Conservation (phyloP, 2,329 filamentous ascomycete genomes). For the Fusarium beomiforme region DNA sequence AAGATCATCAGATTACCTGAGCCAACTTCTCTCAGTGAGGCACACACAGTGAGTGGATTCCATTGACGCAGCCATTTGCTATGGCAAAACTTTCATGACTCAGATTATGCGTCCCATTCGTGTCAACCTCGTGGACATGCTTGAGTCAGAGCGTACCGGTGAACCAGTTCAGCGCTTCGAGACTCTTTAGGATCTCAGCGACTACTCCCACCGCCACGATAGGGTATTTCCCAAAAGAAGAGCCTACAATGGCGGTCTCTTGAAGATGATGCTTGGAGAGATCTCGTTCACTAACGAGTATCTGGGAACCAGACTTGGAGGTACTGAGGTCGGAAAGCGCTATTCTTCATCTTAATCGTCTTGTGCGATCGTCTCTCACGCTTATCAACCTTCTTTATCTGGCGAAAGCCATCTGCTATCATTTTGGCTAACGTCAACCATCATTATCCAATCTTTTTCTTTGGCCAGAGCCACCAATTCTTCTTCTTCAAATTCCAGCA, state of each 20-base stretch:
- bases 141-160: background rate
- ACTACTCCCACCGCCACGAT: background rate
- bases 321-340: background rate
- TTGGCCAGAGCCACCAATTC: background rate
- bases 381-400: background rate
- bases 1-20: background rate
- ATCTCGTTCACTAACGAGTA: background rate
- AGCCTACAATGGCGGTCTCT: background rate
- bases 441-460: background rate
- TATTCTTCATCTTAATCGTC: background rate
- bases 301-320: background rate
- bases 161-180: slow-evolving; percentile 11
- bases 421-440: background rate
- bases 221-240: slow-evolving; percentile 14
- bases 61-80: rapidly evolving
- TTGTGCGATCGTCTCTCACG: background rate
- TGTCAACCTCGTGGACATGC: slow-evolving; percentile 29
- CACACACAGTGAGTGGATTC: background rate
- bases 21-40: slow-evolving; percentile 12
- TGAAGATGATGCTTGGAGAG: slow-evolving; percentile 24
- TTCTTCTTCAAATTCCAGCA: background rate
- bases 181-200: background rate
- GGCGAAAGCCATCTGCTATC: background rate
- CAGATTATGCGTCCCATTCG: slow-evolving; percentile 5
- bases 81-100: rapidly evolving